A percentile compares a stretch with the other conserved stretches of the same genome.
Evolutionary conservation across 2,329 filamentous ascomycete species (phyloP).

Genomic region (Aspergillus ruber): DNA sequence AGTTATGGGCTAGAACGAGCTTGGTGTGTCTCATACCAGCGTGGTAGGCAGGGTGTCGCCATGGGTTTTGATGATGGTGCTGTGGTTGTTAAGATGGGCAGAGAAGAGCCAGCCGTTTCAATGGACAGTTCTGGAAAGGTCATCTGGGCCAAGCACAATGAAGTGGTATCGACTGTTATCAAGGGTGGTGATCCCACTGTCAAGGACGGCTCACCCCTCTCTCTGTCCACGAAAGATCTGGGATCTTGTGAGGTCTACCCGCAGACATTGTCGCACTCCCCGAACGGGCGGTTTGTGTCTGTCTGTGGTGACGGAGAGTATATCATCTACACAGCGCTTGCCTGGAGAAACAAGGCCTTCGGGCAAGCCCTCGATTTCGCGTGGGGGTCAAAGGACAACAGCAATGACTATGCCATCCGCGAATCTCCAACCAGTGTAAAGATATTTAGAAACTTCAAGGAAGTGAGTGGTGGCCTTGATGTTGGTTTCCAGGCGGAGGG

Average conservation of each 20-base stretch:
- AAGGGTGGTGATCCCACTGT: slow-evolving; percentile 77
- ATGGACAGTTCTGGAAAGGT: slow-evolving; percentile 97
- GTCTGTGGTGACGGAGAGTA: slow-evolving; percentile 96
- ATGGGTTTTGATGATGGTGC: slow-evolving; percentile 97
- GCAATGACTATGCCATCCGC: slow-evolving; percentile 95
- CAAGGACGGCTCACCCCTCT: slow-evolving; percentile 85
- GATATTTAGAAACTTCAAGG: slow-evolving; percentile 95
- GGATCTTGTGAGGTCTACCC: slow-evolving; percentile 96
- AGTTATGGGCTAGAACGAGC: slow-evolving; percentile 94
- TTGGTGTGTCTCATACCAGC: slow-evolving; percentile 96
- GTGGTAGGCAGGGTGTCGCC: slow-evolving; percentile 87
- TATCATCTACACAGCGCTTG: slow-evolving; percentile 95
- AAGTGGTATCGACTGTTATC: slow-evolving; percentile 90
- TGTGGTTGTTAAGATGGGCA: slow-evolving; percentile 94
- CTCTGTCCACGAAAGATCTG: slow-evolving; percentile 84
- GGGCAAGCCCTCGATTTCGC: slow-evolving; percentile 93
- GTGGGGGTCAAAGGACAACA: slow-evolving; percentile 95
- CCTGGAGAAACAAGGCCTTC: slow-evolving; percentile 96
- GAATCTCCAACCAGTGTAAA: slow-evolving; percentile 93
- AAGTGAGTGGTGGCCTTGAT: slow-evolving; percentile 80
- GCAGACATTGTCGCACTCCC: slow-evolving; percentile 89
- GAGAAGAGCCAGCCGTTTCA: slow-evolving; percentile 93
- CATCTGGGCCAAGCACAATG: slow-evolving; percentile 91
- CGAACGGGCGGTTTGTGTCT: slow-evolving; percentile 84
- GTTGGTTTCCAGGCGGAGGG: slow-evolving; percentile 94